A percentile compares a stretch with the other conserved stretches of the same genome.
Conservation (phyloP, 2,329 filamentous ascomycete genomes). For the Fusarium acutatum region DNA sequence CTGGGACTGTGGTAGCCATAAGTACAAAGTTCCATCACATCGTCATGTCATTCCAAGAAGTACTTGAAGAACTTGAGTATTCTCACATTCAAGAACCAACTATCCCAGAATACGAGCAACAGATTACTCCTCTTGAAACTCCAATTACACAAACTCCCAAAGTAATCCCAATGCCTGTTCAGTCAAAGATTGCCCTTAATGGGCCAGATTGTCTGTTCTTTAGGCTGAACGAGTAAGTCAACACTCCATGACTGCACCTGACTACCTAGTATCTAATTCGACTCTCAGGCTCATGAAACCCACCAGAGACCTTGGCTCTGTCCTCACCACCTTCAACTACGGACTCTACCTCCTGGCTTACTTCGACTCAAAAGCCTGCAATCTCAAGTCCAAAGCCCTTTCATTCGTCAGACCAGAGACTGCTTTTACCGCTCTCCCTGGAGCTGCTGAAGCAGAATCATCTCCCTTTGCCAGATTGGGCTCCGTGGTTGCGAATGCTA, state of each 20-base stretch:
- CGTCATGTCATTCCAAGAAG: neutral
- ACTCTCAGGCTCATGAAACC: neutral
- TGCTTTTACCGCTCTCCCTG: accelerated
- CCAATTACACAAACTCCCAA: neutral
- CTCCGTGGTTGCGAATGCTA: neutral
- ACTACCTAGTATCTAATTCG: neutral
- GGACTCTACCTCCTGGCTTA: neutral
- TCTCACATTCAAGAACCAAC: neutral
- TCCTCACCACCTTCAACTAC: neutral
- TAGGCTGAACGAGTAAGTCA: neutral
- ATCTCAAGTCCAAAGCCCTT: neutral
- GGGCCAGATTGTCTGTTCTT: neutral
- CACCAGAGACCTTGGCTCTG: neutral
- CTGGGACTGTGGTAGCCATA: neutral
- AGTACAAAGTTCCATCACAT: neutral
- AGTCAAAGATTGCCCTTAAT: neutral
- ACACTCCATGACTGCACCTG: neutral
- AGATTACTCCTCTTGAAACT: neutral
- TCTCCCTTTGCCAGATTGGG: neutral
- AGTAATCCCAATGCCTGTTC: neutral
- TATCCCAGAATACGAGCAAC: neutral
- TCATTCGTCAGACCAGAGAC: neutral
- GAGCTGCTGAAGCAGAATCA: neutral
- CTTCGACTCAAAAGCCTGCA: neutral
- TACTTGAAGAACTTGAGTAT: neutral